These are phyloP conservation scores for Globisporangium perplexum DNA, from an alignment of 352 stramenopile genomes.

Conservation along the genomic window DNA sequence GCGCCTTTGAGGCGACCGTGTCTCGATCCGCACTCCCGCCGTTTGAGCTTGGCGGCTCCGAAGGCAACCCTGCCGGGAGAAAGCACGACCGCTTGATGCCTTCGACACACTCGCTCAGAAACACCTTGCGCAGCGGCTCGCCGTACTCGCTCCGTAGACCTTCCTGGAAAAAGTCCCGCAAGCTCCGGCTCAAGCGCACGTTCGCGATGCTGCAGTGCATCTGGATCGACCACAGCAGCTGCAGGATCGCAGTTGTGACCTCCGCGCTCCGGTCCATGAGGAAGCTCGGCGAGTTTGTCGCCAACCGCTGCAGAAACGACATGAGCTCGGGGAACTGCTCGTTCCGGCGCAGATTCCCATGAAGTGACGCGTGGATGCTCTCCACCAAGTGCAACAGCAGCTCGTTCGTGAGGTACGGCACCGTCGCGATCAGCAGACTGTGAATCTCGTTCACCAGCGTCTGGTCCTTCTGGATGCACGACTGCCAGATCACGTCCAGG, in stretches of 20 bases:
- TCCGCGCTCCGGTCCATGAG: slow-evolving; percentile 60
- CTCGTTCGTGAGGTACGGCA: slow-evolving; percentile 69
- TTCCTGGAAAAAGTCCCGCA: slow-evolving; percentile 80
- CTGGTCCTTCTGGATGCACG: slow-evolving; percentile 80
- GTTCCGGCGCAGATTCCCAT: slow-evolving; percentile 39
- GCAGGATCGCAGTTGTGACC: slow-evolving; percentile 61
- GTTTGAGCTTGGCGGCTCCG: slow-evolving; percentile 1
- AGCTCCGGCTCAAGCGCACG: slow-evolving; percentile 49
- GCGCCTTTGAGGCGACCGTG: slow-evolving; percentile 51
- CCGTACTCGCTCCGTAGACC: slow-evolving; percentile 68
- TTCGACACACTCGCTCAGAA: slow-evolving; percentile 69
- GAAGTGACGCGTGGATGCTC: slow-evolving; percentile 53
- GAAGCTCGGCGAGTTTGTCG: slow-evolving; percentile 56
- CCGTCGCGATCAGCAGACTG: slow-evolving; percentile 62
- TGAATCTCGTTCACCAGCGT: slow-evolving; percentile 83
- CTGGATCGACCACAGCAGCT: slow-evolving; percentile 83
- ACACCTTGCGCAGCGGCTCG: slow-evolving; percentile 57
- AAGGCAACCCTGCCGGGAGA: slow-evolving; percentile 14
- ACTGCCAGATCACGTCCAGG: slow-evolving; percentile 76
- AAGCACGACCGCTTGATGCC: slow-evolving; percentile 74
- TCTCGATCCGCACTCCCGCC: slow-evolving; percentile 23
- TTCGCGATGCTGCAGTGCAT: slow-evolving; percentile 59
- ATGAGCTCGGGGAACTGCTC: slow-evolving; percentile 67
- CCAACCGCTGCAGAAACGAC: slow-evolving; percentile 75
- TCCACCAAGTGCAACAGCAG: slow-evolving; percentile 68